Base-by-base conservation (phyloP, 2,329 filamentous ascomycete species). In the Fusarium irregulare region DNA sequence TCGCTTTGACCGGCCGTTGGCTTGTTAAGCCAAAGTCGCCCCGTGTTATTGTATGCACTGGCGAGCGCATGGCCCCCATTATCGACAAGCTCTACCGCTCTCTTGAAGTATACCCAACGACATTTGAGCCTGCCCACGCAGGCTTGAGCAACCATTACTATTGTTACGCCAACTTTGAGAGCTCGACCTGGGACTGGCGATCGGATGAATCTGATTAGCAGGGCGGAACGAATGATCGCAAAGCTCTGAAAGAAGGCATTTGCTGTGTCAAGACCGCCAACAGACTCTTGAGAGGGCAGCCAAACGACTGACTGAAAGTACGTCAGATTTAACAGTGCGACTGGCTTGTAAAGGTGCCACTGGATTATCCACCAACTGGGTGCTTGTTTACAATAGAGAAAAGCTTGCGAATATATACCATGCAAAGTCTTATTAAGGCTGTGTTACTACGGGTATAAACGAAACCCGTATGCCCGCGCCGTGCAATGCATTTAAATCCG, bases 81-180 rank as follows among this genome's bases (percentile, higher is more conserved):
- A 84, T 94, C 18, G 79, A 74, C 14, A 91, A 88, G 77, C 81
- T 95, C n/a, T 94, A 94, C 78, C 82, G 83, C 48, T 84, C 88
- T 46, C 82, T 89, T 34, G 89, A 89, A 3, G 80, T 91, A 28
- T 81, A 78, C 56, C 89, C 89, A 7, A 94, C 92, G 1, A 88
- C 86, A 1, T 94, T 90, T 76, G 87, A 90, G 73, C 89, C 90
- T 6, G 82, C 85, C 68, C 93, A 95, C 75, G 85, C 87, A n/a
- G 91, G 91, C 1, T 80, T 96, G 64, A 92, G 91, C 78, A 96
- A 96, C 75, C 91, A 93, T 79, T 96, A 94, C 77, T 86, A 88
- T 75, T 94, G 91, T 78, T 95, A 93, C 75, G 88, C 92, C 25
- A 94, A 93, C 76, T 94, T 93, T 75, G 90, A 93, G 77, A 88